Evolutionary conservation across 2,329 filamentous ascomycete species (phyloP).

Genomic region (Aspergillus sergii): DNA sequence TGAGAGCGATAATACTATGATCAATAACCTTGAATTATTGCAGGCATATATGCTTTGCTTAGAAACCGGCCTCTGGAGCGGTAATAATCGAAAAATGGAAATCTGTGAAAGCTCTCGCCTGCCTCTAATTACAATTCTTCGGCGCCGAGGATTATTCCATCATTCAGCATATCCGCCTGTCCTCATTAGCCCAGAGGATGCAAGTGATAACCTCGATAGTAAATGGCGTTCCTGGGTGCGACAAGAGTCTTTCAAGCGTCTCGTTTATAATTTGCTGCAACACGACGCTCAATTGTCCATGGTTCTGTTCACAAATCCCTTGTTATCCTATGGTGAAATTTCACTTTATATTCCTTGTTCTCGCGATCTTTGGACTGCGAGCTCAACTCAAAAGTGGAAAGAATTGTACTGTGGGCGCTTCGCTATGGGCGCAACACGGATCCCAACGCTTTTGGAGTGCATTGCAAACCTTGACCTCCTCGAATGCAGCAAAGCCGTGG

Average conservation of each 20-base stretch:
- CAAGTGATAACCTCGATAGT: background rate
- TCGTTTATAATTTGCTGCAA: background rate
- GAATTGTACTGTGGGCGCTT: background rate
- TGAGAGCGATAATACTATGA: conserved; percentile 38
- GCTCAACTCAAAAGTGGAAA: background rate
- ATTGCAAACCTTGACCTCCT: background rate
- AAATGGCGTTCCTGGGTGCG: background rate
- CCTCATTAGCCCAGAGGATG: background rate
- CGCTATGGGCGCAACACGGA: background rate
- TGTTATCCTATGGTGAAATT: background rate
- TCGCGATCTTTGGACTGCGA: background rate
- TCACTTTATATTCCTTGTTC: background rate
- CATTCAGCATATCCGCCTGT: conserved; percentile 17
- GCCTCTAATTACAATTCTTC: conserved; percentile 41
- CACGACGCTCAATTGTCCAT: background rate
- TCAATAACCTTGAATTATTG: conserved; percentile 33
- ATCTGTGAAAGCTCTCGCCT: conserved; percentile 45
- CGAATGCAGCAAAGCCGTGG: background rate
- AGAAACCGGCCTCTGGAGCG: conserved; percentile 42
- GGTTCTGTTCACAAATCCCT: background rate
- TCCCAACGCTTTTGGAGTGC: background rate
- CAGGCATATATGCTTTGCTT: conserved; percentile 41
- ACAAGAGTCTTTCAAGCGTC: background rate
- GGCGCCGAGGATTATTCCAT: conserved; percentile 37
- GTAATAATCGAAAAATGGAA: conserved; percentile 42